phyloP scores from a whole-genome alignment of 176 grass and related monocot genomes.

The Avena eriantha region DNA sequence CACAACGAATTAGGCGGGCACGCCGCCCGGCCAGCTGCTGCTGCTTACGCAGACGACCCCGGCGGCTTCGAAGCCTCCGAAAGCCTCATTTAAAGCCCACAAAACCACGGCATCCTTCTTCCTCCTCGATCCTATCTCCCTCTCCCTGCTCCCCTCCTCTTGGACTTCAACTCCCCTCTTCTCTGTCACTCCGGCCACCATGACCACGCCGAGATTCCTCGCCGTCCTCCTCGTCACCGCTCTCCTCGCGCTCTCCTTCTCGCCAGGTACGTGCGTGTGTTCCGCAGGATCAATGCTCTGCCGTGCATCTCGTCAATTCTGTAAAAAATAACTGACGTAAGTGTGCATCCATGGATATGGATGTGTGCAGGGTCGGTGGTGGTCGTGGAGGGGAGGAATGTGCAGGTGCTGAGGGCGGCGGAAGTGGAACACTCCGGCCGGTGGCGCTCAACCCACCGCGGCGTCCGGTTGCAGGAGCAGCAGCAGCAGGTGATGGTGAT shows the following conservation, averaged over 20 bases:
- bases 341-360: background rate
- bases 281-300: background rate
- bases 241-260: slow-evolving; percentile 49
- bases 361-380: slow-evolving; percentile 24
- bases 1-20: slow-evolving; percentile 33
- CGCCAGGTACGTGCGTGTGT: slow-evolving; percentile 10
- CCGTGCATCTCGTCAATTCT: background rate
- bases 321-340: background rate
- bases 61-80: slow-evolving; percentile 53
- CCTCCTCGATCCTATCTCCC: slow-evolving; percentile 13
- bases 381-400: slow-evolving; percentile 43
- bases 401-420: slow-evolving; percentile 28
- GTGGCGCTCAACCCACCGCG: background rate
- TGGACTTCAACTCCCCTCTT: background rate
- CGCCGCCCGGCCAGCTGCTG: background rate
- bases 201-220: slow-evolving; percentile 37
- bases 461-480: slow-evolving; percentile 21
- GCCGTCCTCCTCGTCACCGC: slow-evolving; percentile 26
- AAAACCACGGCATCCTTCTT: background rate
- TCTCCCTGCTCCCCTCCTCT: background rate
- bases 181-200: background rate
- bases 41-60: slow-evolving; percentile 9
- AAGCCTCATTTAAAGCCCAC: slow-evolving; percentile 58
- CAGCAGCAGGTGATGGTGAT: background rate
- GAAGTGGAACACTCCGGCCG: background rate